Base-by-base conservation (phyloP, 139 green algal species). In the Spirogloea muscicola region DNA sequence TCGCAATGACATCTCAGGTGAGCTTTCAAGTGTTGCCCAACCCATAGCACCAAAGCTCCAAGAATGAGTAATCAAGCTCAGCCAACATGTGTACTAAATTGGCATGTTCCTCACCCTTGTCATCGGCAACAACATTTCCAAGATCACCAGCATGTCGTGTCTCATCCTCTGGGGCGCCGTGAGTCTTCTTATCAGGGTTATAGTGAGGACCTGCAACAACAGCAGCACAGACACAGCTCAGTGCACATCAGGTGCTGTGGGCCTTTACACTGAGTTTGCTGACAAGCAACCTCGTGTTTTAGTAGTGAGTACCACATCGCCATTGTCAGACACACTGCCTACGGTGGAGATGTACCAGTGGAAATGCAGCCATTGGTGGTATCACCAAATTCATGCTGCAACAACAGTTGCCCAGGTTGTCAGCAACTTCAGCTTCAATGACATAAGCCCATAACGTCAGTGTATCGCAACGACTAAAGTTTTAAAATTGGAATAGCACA, bases 331-430 rank as follows among this genome's bases (percentile, higher is more conserved):
- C n/a, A n/a, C n/a, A n/a, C n/a, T n/a, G n/a, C n/a, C n/a, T n/a
- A n/a, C n/a, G n/a, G n/a, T n/a, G n/a, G n/a, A n/a, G n/a, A n/a
- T n/a, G n/a, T n/a, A 80, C 81, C 81, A 10, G 81, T 84, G 40
- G 76, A 84, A 61, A 86, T 82, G 71, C 82, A 86, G 10, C 82
- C 82, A 38, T 84, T 86, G 40, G 82, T 84, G 49, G 76, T 84
- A 66, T 84, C 82, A 18, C 76, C 82, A 71, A 83, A 82, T 48
- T 86, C 42, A 64, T 86, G 82, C 21, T 74, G 65, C 55, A 40
- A 31, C 29, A 31, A 18, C 49, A 9, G 10, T 25, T 7, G n/a
- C 5, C 49, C 49, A 60, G 10, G 16, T 27, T n/a, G n/a, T n/a
- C n/a, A n/a, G n/a, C n/a, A n/a, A n/a, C n/a, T n/a, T n/a, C n/a